Percentiles rank a stretch among this genome's conserved stretches.
phyloP scores from a whole-genome alignment of 345 rosid genomes.

The Rhizophora apiculata region DNA sequence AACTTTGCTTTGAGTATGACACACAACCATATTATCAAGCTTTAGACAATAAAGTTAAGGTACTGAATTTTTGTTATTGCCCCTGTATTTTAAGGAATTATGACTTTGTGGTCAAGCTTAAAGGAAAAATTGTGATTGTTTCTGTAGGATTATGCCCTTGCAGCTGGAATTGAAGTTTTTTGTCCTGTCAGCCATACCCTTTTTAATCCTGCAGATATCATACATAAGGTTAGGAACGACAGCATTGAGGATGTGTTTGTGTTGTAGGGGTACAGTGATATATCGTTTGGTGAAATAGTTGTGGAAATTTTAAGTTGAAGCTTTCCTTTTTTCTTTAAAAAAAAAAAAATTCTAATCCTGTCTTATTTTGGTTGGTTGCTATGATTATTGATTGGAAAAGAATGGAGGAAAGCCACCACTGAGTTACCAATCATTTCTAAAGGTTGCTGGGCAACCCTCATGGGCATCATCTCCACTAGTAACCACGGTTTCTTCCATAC shows the following conservation, averaged over 20 bases:
- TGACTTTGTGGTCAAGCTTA: not conserved
- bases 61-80: constrained; percentile 12
- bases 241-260: not conserved
- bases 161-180: constrained; percentile 66
- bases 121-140: not conserved
- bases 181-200: constrained; percentile 92
- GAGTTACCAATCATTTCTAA: constrained; percentile 81
- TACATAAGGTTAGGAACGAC: constrained; percentile 47
- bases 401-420: constrained; percentile 83
- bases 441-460: constrained; percentile 82
- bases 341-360: constrained; percentile 8
- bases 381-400: constrained; percentile 28
- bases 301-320: not conserved
- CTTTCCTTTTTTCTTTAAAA: not conserved
- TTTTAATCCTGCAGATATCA: constrained; percentile 66
- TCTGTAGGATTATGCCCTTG: constrained; percentile 54
- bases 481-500: constrained; percentile 47
- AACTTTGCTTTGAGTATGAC: constrained; percentile 81
- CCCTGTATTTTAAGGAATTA: not conserved
- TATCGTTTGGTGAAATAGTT: not conserved
- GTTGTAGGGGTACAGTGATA: no score
- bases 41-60: constrained; percentile 67
- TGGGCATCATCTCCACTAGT: constrained; percentile 57
- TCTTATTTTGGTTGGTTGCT: constrained; percentile 9
- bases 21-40: constrained; percentile 87